Base-by-base conservation (phyloP, 192 early-diverging fungal genomes). In the Gamsiella multidivaricata region DNA sequence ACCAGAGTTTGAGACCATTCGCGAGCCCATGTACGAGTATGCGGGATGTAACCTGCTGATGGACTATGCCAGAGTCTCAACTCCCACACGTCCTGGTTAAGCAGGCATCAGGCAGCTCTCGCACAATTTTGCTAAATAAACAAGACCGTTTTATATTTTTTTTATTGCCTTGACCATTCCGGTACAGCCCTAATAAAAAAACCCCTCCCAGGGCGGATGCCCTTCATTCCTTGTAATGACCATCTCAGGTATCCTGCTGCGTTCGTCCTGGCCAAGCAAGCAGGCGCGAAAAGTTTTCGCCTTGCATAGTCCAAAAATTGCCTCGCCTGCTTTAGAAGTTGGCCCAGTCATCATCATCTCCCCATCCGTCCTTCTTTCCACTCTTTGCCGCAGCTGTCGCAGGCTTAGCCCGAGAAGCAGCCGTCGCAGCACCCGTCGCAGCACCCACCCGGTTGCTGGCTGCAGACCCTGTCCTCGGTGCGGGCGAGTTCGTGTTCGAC, bases 1-100 rank as follows among this genome's bases (percentile, higher is more conserved):
- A 60, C 88, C 89, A 0, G 91, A 92, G 65, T 89, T 90, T 50
- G 91, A 92, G 17, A 82, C 84, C 22, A 85, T 88, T 61, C 84
- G 91, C 28, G 83, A 90, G 56, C 83, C 86, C 45, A 79, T 92
- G 49, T 92, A 89, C 54, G 86, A 88, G 54, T 87, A 88, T 55
- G 81, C 90, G 28, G 82, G 84, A 18, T 91, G 89, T 25, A 90
- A 89, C 33, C 55, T 92, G 63, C 65, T 91, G 15, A 78, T 92
- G 67, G 90, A 92, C 78, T 89, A 91, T 81, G 82, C 84, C 1
- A 81, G 89, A 3, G 90, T 88, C 28, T 80, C 84, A 9, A 86
- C 91, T 8, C 88, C 91, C 20, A 85, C 86, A 0, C 76, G 89
- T 14, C 74, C 88, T 15, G 88, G 88, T n/a, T 89, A 78, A 26